Evolutionary conservation across 1,284 basidiomycete genomes (phyloP), one percentile per base, ranked within the genome.

Genomic region (Puccinia horiana): DNA sequence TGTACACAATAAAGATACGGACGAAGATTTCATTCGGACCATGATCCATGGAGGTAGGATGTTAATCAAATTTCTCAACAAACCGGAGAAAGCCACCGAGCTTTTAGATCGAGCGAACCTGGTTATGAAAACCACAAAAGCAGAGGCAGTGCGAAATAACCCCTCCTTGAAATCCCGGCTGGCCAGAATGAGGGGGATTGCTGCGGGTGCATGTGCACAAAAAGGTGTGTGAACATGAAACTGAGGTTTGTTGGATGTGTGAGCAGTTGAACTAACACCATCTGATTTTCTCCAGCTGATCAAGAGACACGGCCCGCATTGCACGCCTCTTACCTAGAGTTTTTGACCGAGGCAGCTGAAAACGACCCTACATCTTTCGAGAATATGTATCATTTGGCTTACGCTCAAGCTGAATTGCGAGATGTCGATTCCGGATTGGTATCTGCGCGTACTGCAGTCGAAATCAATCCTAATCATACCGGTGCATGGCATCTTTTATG

Each of bases 401-500:
- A 94, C 14, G 92, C 92, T 0, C 91, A 93, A 76, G 90, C 93
- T 14, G 90, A 92, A 76, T 89, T 90, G n/a, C 91, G 92, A 40
- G 90, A 94, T 83, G 88, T 96, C 29, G 88, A 90, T 42, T 88
- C 89, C 5, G 95, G 95, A 0, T 89, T 93, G 1, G 87, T 90
- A 11, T 89, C 91, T 61, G 93, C 94, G 0, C 91, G 93, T 16
- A 87, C 89, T 16, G 93, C 94, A 0, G 84, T 85, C 23, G 94
- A 96, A 87, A 89, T 90, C 3, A 92, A 93, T 78, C 89, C 92
- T 0, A 88, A 88, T 35, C 92, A 93, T 84, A 89, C 93, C 37
- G 90, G 93, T 58, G 91, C 93, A 81, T 98, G 96, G 96, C 96
- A 98, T 87, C 89, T 98, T 23, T 90, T 98, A 0, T 94, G 93